Base-by-base conservation (phyloP, 106 monocot species). In the Dendrobium officinale region DNA sequence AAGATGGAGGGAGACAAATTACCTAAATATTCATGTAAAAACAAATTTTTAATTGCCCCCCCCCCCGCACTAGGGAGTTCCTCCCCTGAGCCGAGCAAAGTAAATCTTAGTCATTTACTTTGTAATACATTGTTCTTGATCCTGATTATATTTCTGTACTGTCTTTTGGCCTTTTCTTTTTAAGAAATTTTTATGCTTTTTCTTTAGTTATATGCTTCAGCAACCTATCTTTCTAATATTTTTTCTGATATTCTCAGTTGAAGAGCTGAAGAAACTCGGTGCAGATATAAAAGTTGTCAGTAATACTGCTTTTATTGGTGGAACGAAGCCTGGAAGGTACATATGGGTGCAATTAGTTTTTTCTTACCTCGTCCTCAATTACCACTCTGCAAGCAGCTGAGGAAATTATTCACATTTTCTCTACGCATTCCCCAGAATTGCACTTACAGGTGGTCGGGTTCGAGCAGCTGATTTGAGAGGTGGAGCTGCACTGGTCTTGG, bases 401-500 rank as follows among this genome's bases (percentile, higher is more conserved):
- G 20, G 7, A 24, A 26, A 24, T 22, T 5, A 66, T 66, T 66
- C 22, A 24, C 26, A 26, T 24, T 26, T 66, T 66, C 26, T 37
- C 70, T 37, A 13, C 33, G 9, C n/a, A 17, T 81, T 74, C 4
- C 49, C 0, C 83, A 86, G 83, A 40, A 51, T 72, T 54, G 59
- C 81, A 2, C 82, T 89, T 31, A 75, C 22, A 37, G 89, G 89
- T 43, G 77, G 61, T 27, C 79, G 26, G 0, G 86, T 89, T 19
- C 78, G 33, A 48, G 88, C 88, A 5, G 78, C 80, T 26, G 85
- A 89, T 78, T 73, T 89, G 74, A 86, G 89, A 79, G 84, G 89
- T 40, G 89, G 86, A 49, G 89, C 89, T 27, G 86, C 89, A 9
- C 84, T 89, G 15, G 89, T 86, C 13, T 20, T 89, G 73, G 89